Conservation (phyloP, 2,329 filamentous ascomycete species). For the Clathrospora elynae region DNA sequence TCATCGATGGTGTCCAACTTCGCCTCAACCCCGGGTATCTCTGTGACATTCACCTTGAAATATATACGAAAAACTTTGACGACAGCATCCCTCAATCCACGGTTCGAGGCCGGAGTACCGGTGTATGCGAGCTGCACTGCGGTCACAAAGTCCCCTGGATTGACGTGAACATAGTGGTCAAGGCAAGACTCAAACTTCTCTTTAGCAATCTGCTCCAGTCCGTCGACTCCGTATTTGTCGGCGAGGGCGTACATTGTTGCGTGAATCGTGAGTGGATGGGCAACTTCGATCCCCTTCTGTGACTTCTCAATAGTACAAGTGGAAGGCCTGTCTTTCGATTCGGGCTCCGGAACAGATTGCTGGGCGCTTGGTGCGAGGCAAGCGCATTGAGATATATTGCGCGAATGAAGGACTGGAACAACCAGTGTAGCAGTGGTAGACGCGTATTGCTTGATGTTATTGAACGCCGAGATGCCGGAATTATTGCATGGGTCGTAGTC, state of each 20-base stretch:
- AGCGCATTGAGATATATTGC: constrained; percentile 8
- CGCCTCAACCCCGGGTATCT: constrained; percentile 13
- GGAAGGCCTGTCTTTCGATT: neutral
- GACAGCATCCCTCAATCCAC: constrained; percentile 40
- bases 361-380: constrained; percentile 11
- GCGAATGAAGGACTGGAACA: constrained; percentile 4
- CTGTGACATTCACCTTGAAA: constrained; percentile 12
- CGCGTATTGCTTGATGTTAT: constrained; percentile 6
- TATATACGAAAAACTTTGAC: constrained; percentile 29
- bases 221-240: constrained; percentile 25
- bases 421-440: neutral
- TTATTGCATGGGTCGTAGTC: constrained; percentile 25
- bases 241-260: constrained; percentile 27
- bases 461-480: neutral
- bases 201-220: constrained; percentile 12
- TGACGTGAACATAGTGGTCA: constrained; percentile 18
- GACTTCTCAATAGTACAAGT: constrained; percentile 1
- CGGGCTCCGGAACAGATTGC: neutral
- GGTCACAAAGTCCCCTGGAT: constrained; percentile 35
- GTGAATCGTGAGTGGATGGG: constrained; percentile 35
- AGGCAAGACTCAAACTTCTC: constrained; percentile 21
- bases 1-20: constrained; percentile 20
- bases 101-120: constrained; percentile 34
- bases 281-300: constrained; percentile 22
- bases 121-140: constrained; percentile 33